Conservation (phyloP, 768 basidiomycete genomes). For the Tylopilus vinaceipallidus region DNA sequence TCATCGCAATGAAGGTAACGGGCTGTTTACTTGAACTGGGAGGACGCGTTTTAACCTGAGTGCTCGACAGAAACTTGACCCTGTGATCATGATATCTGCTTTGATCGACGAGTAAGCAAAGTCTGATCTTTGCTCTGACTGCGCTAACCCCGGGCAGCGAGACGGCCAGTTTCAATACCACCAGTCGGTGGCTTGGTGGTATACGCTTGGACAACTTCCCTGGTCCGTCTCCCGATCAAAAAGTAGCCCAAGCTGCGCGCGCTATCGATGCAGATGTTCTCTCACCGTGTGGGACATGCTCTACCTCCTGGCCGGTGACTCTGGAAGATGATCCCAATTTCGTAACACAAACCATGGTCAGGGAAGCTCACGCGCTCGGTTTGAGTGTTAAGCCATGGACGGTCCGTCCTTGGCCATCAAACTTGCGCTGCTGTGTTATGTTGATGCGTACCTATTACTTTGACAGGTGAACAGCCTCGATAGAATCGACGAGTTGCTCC, state of each 20-base stretch:
- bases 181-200: slow-evolving; percentile 70
- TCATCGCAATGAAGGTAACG: slow-evolving; percentile 66
- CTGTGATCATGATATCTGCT: slow-evolving; percentile 56
- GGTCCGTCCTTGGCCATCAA: slow-evolving; percentile 36
- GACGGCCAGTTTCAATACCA: slow-evolving; percentile 40
- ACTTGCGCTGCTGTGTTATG: neutral
- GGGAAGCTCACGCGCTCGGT: slow-evolving; percentile 60
- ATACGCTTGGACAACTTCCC: slow-evolving; percentile 60
- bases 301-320: slow-evolving; percentile 43
- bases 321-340: slow-evolving; percentile 49
- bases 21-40: neutral
- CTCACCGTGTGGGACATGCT: slow-evolving; percentile 52
- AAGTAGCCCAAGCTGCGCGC: slow-evolving; percentile 67
- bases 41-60: neutral
- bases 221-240: slow-evolving; percentile 54
- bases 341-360: slow-evolving; percentile 67
- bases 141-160: slow-evolving; percentile 29
- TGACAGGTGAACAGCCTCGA: slow-evolving; percentile 59
- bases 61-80: slow-evolving; percentile 49
- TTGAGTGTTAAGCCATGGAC: slow-evolving; percentile 74
- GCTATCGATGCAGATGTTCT: slow-evolving; percentile 63
- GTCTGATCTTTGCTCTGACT: neutral
- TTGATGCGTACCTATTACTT: neutral
- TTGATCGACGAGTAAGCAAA: slow-evolving; percentile 58
- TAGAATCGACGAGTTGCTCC: slow-evolving; percentile 56